Evolutionary conservation across 2,329 filamentous ascomycete genomes (phyloP).

Genomic region (Colletotrichum sidae): DNA sequence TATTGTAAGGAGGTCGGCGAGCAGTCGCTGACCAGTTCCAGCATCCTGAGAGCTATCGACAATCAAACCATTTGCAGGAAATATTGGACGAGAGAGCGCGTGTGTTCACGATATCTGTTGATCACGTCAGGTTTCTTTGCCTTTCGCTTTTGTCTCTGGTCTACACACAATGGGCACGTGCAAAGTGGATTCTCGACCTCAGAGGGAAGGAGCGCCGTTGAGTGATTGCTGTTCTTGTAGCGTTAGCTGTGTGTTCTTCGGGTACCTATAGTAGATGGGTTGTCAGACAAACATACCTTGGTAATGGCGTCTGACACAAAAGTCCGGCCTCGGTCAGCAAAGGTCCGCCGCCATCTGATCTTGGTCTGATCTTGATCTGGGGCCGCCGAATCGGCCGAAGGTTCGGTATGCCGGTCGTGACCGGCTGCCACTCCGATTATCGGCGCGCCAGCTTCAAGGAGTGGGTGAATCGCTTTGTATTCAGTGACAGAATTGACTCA

Average conservation of each 20-base stretch:
- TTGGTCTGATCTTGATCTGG: neutral
- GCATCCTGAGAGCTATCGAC: too few species aligned
- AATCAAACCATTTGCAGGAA: too few species aligned
- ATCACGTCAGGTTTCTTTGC: too few species aligned
- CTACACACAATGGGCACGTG: too few species aligned
- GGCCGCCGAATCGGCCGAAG: neutral
- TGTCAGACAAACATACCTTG: too few species aligned
- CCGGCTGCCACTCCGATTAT: slow-evolving; percentile 22
- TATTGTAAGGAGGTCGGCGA: too few species aligned
- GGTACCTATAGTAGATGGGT: neutral
- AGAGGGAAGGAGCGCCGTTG: too few species aligned
- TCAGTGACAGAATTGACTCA: slow-evolving; percentile 3
- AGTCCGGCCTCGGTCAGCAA: slow-evolving; percentile 19
- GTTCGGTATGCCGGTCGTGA: slow-evolving; percentile 8
- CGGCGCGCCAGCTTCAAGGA: neutral
- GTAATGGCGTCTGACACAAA: neutral
- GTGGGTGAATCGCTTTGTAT: slow-evolving; percentile 7
- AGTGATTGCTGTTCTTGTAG: neutral
- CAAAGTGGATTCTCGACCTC: too few species aligned
- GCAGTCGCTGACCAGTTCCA: too few species aligned
- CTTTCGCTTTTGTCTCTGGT: too few species aligned
- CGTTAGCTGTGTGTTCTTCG: neutral
- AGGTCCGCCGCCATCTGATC: neutral
- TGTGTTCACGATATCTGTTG: too few species aligned
- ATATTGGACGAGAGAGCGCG: too few species aligned